A percentile compares a stretch with the other conserved stretches of the same genome.
Evolutionary conservation across 192 early-diverging fungal genomes (phyloP).

Genomic region (Entomortierella beljakovae): DNA sequence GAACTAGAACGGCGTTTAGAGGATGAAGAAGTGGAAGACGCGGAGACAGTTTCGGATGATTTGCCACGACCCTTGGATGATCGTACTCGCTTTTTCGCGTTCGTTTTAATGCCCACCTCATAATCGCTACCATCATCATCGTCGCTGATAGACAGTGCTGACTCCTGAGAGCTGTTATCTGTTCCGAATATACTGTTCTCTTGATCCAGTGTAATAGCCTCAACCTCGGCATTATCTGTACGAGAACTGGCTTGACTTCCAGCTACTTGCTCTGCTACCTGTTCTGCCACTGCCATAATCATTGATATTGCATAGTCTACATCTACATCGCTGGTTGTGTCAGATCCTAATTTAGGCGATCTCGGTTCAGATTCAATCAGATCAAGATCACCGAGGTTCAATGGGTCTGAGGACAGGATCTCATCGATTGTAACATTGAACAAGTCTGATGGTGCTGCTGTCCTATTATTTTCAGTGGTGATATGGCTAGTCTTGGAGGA

Average conservation of each 20-base stretch:
- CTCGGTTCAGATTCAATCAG: slow-evolving; percentile 1
- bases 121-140: not conserved
- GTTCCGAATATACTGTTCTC: not conserved
- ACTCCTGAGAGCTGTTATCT: not conserved
- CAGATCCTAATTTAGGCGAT: not conserved
- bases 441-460: slow-evolving; percentile 39
- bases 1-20: not conserved
- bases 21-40: not conserved
- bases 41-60: not conserved
- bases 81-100: not conserved
- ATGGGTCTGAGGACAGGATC: slow-evolving; percentile 21
- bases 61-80: not conserved
- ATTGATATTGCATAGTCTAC: not conserved
- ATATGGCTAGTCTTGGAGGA: not conserved
- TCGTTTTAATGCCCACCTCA: not conserved
- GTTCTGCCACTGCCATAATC: not conserved
- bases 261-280: not conserved
- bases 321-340: not conserved
- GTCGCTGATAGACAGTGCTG: not conserved
- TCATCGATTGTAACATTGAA: slow-evolving; percentile 26
- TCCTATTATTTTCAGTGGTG: not conserved
- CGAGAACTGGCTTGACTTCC: not conserved
- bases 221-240: not conserved
- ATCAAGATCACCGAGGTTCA: slow-evolving; percentile 2
- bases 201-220: not conserved